phyloP scores from a whole-genome alignment of 345 rosid genomes.

The Acer yangbiense region DNA sequence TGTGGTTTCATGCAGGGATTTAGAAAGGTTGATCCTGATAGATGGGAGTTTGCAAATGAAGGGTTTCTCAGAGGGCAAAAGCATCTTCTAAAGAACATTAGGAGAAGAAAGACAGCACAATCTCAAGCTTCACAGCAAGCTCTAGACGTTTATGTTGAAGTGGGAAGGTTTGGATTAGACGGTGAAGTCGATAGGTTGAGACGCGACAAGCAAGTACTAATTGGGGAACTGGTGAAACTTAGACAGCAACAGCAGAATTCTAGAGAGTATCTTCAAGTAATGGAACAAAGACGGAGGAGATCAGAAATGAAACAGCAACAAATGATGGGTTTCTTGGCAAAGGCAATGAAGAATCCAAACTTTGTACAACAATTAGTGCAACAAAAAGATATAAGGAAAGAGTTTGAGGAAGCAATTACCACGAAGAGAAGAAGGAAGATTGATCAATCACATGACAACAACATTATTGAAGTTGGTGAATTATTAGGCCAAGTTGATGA shows the following conservation, averaged over 20 bases:
- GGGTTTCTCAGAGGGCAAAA: slow-evolving; percentile 73
- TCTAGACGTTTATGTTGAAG: slow-evolving; percentile 64
- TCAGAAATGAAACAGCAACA: slow-evolving; percentile 67
- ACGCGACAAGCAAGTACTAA: slow-evolving; percentile 65
- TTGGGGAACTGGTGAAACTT: slow-evolving; percentile 63
- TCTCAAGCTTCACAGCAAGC: slow-evolving; percentile 43
- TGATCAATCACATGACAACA: slow-evolving; percentile 30
- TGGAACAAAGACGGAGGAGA: slow-evolving; percentile 57
- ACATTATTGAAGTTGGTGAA: slow-evolving; percentile 29
- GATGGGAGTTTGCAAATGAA: slow-evolving; percentile 89
- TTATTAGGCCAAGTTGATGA: slow-evolving; percentile 22
- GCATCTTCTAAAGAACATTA: slow-evolving; percentile 61
- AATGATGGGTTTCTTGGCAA: slow-evolving; percentile 75
- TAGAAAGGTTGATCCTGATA: slow-evolving; percentile 92
- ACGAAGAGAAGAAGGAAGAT: slow-evolving; percentile 58
- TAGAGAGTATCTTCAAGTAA: slow-evolving; percentile 43
- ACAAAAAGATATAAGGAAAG: slow-evolving; percentile 51
- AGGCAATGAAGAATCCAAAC: slow-evolving; percentile 65
- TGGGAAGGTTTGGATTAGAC: slow-evolving; percentile 62
- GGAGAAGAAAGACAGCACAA: slow-evolving; percentile 54
- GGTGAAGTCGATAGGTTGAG: slow-evolving; percentile 56
- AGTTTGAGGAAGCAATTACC: slow-evolving; percentile 54
- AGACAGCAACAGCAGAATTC: slow-evolving; percentile 66
- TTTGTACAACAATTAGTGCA: slow-evolving; percentile 57
- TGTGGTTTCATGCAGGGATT: slow-evolving; percentile 71